Evolutionary conservation across 768 basidiomycete species (phyloP), one percentile per base, ranked within the genome.

Genomic region (Pilatotrama ljubarskyi): DNA sequence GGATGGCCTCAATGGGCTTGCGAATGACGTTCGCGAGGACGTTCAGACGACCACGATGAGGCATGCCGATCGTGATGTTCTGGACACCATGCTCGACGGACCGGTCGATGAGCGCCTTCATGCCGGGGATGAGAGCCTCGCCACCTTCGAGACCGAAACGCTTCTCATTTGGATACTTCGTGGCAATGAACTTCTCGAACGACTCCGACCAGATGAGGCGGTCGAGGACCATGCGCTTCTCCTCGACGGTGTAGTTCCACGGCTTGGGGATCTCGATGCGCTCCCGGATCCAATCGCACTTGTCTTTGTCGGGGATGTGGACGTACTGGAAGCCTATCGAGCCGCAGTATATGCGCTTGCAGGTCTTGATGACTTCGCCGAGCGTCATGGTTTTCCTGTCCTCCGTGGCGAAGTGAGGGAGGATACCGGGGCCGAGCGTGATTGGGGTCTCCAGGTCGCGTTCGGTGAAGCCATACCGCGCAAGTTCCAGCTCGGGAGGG

Each of bases 141-240:
- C 95, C 96, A 56, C 96, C 96, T 75, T 99, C 96, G 49, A 99
- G 84, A 74, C 96, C 96, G 75, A 99, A 99, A 44, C 96, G 90
- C 77, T 99, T 99, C 81, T 99, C 96, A 76, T 98, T 99, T 66
- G 96, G 96, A 77, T 92, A 97, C 74, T 98, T 99, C 80, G 86
- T 91, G n/a, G 94, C 90, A 62, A 99, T 95, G 82, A 98, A 99
- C 69, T 95, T 95, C 75, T 99, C 96, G 70, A 98, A 98, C 3
- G 92, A 90, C 70, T 98, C 96, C n/a, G 96, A 98, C 96, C 96
- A 99, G 73, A 98, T 98, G 68, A 97, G 88, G 61, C 96, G 91
- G 77, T 99, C 96, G 58, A 98, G 85, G 66, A 99, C 95, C 92
- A 98, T 95, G 51, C 94, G 88, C 77, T 98, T 99, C 79, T 99